Base-by-base conservation (phyloP, 305 asterid species). In the Nicotiana rustica region DNA sequence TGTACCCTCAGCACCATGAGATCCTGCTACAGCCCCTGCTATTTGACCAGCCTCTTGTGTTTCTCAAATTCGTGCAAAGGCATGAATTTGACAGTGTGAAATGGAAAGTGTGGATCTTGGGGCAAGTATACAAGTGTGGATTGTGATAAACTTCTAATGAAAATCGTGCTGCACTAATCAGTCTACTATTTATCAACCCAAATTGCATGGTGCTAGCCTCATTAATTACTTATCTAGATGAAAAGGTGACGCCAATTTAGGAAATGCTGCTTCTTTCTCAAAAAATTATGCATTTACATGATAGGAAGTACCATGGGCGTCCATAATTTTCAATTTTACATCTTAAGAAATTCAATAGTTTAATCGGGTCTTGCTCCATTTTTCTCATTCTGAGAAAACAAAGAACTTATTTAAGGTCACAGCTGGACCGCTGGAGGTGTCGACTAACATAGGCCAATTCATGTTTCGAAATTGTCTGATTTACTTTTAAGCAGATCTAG, bases 401-500 rank as follows among this genome's bases (percentile, higher is more conserved):
- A 17, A 44, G 2, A 1, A 0, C 52, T 0, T 1, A 44, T 44
- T 44, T 44, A 8, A 1, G 52, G 13, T 44, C 13, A 44, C 13
- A 44, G 52, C 2, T 44, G 19, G 19, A 57, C 5, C 5, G 36
- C 15, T 10, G 19, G 19, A 57, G 62, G 62, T 17, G 9, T 57
- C 62, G 9, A 57, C 62, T 57, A 17, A 17, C 6, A 4, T 3
- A 17, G 67, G 35, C 33, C 7, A 62, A 62, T 62, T 64, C 29
- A 21, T 21, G 65, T 59, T 8, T n/a, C 65, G 18, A n/a, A 6
- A 59, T 59, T 52, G 60, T 47, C 65, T 14, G 8, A 52, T 75
- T 8, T 8, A 52, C 77, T 57, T 86, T 84, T 35, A 59, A 85
- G 84, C 92, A 95, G 97, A 86, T 95, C 80, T 88, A 87, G 77